Evolutionary conservation across 352 stramenopile species (phyloP).

Genomic region (Pythium oligandrum): DNA sequence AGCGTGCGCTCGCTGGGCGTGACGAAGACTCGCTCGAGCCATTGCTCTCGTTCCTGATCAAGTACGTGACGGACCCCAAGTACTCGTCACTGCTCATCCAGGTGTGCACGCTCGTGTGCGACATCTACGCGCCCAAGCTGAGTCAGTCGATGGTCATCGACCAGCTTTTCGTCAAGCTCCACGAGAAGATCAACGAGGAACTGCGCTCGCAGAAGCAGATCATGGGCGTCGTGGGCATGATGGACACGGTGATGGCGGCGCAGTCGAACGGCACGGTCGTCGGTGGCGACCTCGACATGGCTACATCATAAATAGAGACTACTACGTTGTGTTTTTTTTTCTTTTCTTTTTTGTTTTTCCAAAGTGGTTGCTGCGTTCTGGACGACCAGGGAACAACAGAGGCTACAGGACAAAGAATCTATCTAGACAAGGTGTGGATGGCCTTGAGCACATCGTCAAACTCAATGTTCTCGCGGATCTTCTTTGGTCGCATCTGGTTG

Average conservation of each 20-base stretch:
- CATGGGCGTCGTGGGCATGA: constrained; percentile 80
- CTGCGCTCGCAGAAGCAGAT: constrained; percentile 85
- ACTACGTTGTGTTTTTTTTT: constrained; percentile 7
- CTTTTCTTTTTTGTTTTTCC: constrained; percentile 19
- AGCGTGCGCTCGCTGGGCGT: constrained; percentile 85
- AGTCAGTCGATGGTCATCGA: constrained; percentile 90
- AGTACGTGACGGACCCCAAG: constrained; percentile 93
- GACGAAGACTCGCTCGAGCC: constrained; percentile 94
- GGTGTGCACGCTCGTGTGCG: constrained; percentile 90
- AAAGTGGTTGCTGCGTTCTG: too few species aligned
- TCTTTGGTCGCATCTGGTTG: constrained; percentile 86
- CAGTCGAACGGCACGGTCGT: constrained; percentile 61
- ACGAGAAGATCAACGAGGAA: constrained; percentile 83
- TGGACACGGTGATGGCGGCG: constrained; percentile 87
- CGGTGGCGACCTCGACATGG: background rate
- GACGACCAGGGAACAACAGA: too few species aligned
- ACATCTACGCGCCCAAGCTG: constrained; percentile 92
- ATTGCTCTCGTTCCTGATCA: constrained; percentile 93
- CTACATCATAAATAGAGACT: background rate
- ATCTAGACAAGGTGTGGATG: constrained; percentile 85
- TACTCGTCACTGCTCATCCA: constrained; percentile 90
- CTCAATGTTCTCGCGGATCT: constrained; percentile 84
- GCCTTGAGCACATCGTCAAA: constrained; percentile 85
- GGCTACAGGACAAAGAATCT: constrained; percentile 17
- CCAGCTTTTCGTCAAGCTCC: constrained; percentile 92